Evolutionary conservation across 2,329 filamentous ascomycete genomes (phyloP).

Genomic region (Fusarium sp.): DNA sequence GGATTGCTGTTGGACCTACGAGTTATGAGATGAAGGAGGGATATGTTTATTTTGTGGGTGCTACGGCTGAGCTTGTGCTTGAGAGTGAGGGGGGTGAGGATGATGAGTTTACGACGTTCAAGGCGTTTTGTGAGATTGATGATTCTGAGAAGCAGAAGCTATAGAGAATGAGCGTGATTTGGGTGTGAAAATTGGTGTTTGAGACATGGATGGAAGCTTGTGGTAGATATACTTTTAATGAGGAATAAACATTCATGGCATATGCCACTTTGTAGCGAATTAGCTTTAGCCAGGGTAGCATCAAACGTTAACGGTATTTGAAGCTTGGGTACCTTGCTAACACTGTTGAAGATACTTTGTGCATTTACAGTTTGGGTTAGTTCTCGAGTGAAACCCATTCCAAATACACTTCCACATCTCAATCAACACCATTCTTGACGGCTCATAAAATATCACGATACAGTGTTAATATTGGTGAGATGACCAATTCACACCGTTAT

Average conservation of each 20-base stretch:
- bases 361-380: no score
- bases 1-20: constrained; percentile 86
- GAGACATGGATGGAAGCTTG: no score
- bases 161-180: background rate
- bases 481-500: constrained; percentile 29
- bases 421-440: background rate
- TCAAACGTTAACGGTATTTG: no score
- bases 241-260: background rate
- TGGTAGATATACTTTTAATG: constrained; percentile 20
- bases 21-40: constrained; percentile 79
- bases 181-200: constrained; percentile 11
- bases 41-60: constrained; percentile 86
- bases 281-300: background rate
- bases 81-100: constrained; percentile 72
- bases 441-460: background rate
- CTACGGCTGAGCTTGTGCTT: constrained; percentile 84
- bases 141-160: constrained; percentile 51
- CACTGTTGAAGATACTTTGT: rapidly evolving
- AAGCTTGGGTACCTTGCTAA: no score
- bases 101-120: constrained; percentile 87
- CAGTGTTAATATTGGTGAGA: background rate
- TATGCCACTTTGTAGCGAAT: background rate
- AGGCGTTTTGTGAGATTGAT: constrained; percentile 90
- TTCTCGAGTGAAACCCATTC: background rate
- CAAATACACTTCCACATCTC: background rate